Conservation (phyloP, 2,329 filamentous ascomycete species). For the Boeremia exigua region DNA sequence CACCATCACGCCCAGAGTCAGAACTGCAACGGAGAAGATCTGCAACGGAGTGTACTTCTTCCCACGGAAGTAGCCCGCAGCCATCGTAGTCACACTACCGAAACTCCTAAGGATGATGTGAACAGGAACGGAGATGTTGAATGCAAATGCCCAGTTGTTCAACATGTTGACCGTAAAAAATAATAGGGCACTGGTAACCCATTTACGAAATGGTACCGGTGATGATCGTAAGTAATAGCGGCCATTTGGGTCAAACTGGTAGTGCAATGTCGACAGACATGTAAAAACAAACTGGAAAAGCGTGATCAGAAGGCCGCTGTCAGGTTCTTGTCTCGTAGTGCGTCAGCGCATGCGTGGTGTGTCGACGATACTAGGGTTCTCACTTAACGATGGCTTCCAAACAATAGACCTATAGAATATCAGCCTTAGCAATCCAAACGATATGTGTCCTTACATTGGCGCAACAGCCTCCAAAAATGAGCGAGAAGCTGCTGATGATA, state of each 20-base stretch:
- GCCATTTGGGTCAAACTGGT: constrained; percentile 58
- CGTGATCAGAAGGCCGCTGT: constrained; percentile 74
- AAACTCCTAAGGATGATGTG: constrained; percentile 97
- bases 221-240: constrained; percentile 78
- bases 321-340: constrained; percentile 72
- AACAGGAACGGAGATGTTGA: constrained; percentile 93
- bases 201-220: constrained; percentile 81
- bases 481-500: constrained; percentile 67
- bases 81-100: constrained; percentile 93
- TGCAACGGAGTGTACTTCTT: constrained; percentile 84
- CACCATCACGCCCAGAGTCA: constrained; percentile 85
- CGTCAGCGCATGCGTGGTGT: constrained; percentile 20
- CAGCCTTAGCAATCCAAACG: constrained; percentile 2
- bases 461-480: constrained; percentile 96
- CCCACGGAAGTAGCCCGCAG: constrained; percentile 84
- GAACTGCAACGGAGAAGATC: constrained; percentile 77
- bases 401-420: constrained; percentile 76
- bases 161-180: constrained; percentile 95
- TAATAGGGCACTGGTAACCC: constrained; percentile 85
- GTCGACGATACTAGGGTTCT: constrained; percentile 46
- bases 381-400: constrained; percentile 94
- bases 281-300: constrained; percentile 65
- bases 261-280: constrained; percentile 61
- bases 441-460: constrained; percentile 71
- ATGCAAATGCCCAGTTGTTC: constrained; percentile 98